Percentiles rank a stretch among this genome's conserved stretches.
These are phyloP conservation scores for Pinus tabuliformis DNA, from an alignment of 75 land plant genomes.

Conservation along the genomic window DNA sequence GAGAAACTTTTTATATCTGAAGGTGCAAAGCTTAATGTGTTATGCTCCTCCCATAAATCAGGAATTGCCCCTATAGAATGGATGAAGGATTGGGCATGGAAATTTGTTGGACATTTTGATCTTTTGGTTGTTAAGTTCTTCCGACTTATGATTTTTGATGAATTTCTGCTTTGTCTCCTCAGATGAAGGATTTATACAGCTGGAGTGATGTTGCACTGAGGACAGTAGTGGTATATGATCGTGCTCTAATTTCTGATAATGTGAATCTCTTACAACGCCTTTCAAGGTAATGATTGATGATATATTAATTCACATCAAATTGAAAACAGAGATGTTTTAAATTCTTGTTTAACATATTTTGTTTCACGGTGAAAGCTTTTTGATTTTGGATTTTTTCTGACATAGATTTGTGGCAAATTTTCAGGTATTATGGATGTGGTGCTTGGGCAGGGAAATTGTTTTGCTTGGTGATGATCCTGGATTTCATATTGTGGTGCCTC, in stretches of 20 bases:
- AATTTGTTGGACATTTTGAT: not conserved
- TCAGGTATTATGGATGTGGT: slow-evolving; percentile 91
- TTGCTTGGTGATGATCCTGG: slow-evolving; percentile 83
- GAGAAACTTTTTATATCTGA: no score
- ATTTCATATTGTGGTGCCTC: slow-evolving; percentile 77
- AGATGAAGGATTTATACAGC: slow-evolving; percentile 93
- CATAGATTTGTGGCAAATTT: not conserved
- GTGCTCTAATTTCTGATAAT: slow-evolving; percentile 54
- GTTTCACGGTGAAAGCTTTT: not conserved
- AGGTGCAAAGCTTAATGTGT: no score
- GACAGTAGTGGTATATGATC: slow-evolving; percentile 90
- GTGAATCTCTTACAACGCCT: slow-evolving; percentile 76
- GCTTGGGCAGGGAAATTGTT: slow-evolving; percentile 99
- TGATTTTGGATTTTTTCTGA: not conserved
- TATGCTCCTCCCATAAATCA: no score
- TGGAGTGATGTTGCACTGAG: slow-evolving; percentile 99
- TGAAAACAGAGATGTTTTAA: not conserved
- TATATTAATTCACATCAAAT: not conserved
- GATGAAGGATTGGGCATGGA: not conserved
- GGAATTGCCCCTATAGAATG: not conserved
- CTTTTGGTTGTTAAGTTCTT: not conserved
- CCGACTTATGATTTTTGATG: not conserved
- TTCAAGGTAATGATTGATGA: slow-evolving; percentile 48
- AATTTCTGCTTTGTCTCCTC: slow-evolving; percentile 7
- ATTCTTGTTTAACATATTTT: not conserved